A percentile compares a stretch with the other conserved stretches of the same genome.
Evolutionary conservation across 2,329 filamentous ascomycete species (phyloP).

Genomic region (Sporothrix mexicana): DNA sequence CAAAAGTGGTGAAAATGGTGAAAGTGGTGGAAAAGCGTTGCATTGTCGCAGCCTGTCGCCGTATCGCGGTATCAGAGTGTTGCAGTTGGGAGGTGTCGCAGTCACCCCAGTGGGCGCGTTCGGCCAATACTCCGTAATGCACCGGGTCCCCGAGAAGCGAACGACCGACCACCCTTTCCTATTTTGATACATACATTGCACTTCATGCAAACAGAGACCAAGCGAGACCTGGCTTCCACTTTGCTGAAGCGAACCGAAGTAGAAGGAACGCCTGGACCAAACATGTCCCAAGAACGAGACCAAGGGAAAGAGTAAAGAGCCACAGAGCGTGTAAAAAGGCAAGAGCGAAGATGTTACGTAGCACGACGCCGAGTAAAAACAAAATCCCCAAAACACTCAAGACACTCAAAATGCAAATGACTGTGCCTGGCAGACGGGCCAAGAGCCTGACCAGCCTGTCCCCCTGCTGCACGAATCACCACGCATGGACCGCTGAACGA

Average conservation of each 20-base stretch:
- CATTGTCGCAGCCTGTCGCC: neutral
- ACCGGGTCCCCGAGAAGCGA: constrained; percentile 3
- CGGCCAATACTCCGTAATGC: neutral
- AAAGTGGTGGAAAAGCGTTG: neutral
- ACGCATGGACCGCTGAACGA: constrained; percentile 18
- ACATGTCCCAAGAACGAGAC: too few species aligned
- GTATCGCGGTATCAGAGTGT: neutral
- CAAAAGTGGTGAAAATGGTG: too few species aligned
- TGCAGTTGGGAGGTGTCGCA: neutral
- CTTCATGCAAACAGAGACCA: neutral
- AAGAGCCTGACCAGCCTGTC: neutral
- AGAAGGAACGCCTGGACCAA: neutral
- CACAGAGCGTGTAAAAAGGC: neutral
- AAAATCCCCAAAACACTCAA: too few species aligned
- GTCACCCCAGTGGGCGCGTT: neutral
- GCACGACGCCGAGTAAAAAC: constrained; percentile 13
- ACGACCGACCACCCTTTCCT: constrained; percentile 3
- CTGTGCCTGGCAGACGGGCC: constrained; percentile 3
- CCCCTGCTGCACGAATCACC: constrained; percentile 22
- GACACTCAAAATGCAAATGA: neutral
- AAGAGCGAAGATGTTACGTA: constrained; percentile 24
- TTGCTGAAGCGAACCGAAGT: neutral
- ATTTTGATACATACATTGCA: too few species aligned
- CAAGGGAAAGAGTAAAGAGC: neutral
- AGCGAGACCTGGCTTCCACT: neutral